phyloP scores from a whole-genome alignment of 2,329 filamentous ascomycete species.

The Paracoccidioides brasiliensis region DNA sequence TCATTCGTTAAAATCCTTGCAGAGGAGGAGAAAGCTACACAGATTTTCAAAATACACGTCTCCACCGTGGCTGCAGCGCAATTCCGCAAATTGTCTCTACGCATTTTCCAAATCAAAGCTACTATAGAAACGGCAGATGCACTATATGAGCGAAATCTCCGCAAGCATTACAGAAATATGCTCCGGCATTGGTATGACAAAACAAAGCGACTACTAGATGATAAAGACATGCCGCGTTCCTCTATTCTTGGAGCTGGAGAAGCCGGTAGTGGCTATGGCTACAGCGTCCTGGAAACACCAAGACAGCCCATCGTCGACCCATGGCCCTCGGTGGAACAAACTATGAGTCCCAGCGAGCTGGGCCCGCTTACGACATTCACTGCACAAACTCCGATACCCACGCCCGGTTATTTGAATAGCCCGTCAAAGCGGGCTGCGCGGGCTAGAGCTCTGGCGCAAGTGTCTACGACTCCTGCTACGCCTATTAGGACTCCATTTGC shows the following conservation, averaged over 20 bases:
- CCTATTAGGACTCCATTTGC: slow-evolving; percentile 33
- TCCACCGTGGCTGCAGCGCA: slow-evolving; percentile 34
- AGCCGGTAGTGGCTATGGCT: not conserved
- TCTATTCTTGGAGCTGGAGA: not conserved
- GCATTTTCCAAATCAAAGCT: slow-evolving; percentile 41
- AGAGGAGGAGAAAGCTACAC: slow-evolving; percentile 33
- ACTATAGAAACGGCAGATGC: slow-evolving; percentile 40
- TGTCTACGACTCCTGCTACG: slow-evolving; percentile 34
- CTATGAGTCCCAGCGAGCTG: slow-evolving; percentile 26
- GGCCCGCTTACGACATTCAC: slow-evolving; percentile 19
- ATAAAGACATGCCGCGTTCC: not conserved
- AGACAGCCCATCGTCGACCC: not conserved
- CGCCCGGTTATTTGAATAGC: slow-evolving; percentile 32
- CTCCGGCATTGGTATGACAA: slow-evolving; percentile 43
- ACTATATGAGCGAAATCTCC: slow-evolving; percentile 39
- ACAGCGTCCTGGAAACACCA: not conserved
- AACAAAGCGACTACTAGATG: slow-evolving; percentile 12
- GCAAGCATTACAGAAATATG: slow-evolving; percentile 43
- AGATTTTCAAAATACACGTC: slow-evolving; percentile 35
- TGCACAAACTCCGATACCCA: slow-evolving; percentile 26
- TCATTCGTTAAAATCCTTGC: slow-evolving; percentile 21
- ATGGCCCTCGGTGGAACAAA: not conserved
- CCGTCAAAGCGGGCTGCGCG: slow-evolving; percentile 35
- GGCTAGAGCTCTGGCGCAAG: slow-evolving; percentile 28
- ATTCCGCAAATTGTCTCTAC: slow-evolving; percentile 45